Evolutionary conservation across 2,329 filamentous ascomycete species (phyloP).

Genomic region (Ophiostoma angusticollis): DNA sequence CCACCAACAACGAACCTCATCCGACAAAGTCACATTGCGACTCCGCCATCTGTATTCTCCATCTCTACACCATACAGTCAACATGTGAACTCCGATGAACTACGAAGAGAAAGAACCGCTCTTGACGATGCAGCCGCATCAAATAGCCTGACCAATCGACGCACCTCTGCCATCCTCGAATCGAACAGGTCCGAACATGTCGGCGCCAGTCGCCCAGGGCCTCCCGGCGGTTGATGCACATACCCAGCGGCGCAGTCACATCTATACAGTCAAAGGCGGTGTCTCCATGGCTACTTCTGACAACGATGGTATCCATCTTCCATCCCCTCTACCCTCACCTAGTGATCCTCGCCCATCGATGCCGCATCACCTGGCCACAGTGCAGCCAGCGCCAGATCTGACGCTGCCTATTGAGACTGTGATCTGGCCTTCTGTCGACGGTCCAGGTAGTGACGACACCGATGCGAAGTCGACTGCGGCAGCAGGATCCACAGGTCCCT

Average conservation of each 20-base stretch:
- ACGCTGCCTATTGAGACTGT: background rate
- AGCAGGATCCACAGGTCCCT: background rate
- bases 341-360: too few species aligned
- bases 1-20: too few species aligned
- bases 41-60: too few species aligned
- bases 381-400: too few species aligned
- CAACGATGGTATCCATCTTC: conserved; percentile 1
- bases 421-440: too few species aligned
- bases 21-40: too few species aligned
- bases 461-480: background rate
- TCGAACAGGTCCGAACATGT: background rate
- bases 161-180: too few species aligned
- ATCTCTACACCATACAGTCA: too few species aligned
- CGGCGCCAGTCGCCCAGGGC: background rate
- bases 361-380: background rate
- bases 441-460: too few species aligned
- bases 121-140: too few species aligned
- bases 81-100: too few species aligned
- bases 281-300: background rate
- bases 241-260: background rate
- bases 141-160: background rate
- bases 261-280: background rate
- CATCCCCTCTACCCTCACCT: conserved; percentile 3
- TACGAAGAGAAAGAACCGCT: too few species aligned
- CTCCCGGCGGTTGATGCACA: background rate